Percentiles rank a stretch among this genome's conserved stretches.
These are phyloP conservation scores for Boletus eberwhitei DNA, from an alignment of 768 basidiomycete genomes.

Conservation along the genomic window DNA sequence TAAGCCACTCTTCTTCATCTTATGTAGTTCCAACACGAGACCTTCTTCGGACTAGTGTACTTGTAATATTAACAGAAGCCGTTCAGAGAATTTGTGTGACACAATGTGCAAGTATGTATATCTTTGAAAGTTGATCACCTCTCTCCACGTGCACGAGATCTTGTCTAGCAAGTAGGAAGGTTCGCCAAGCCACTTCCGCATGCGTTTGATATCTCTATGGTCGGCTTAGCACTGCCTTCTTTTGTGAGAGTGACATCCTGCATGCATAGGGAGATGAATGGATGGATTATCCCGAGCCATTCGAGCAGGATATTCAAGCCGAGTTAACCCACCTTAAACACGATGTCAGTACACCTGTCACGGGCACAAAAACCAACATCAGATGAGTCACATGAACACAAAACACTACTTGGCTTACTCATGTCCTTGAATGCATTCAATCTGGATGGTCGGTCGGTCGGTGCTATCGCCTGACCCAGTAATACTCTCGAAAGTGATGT, in stretches of 20 bases:
- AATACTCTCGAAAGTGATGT: constrained; percentile 6
- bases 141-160: too few relatives aligned
- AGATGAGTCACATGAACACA: not conserved
- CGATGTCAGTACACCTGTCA: not conserved
- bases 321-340: constrained; percentile 11
- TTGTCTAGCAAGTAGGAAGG: not conserved
- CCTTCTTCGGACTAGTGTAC: not conserved
- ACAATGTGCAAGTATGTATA: not conserved
- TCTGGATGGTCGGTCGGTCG: not conserved
- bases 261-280: too few relatives aligned
- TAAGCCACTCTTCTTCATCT: not conserved
- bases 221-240: not conserved
- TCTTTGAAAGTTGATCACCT: not conserved
- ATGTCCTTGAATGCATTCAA: not conserved
- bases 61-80: constrained; percentile 9
- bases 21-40: not conserved
- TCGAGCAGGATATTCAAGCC: not conserved
- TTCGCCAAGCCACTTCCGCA: constrained; percentile 1
- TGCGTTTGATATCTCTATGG: not conserved
- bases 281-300: too few relatives aligned
- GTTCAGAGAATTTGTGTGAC: not conserved
- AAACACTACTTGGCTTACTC: not conserved
- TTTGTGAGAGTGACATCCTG: constrained; percentile 9
- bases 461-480: constrained; percentile 5
- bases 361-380: not conserved